phyloP scores from a whole-genome alignment of 2,329 filamentous ascomycete genomes.

The Monosporascus sp. region DNA sequence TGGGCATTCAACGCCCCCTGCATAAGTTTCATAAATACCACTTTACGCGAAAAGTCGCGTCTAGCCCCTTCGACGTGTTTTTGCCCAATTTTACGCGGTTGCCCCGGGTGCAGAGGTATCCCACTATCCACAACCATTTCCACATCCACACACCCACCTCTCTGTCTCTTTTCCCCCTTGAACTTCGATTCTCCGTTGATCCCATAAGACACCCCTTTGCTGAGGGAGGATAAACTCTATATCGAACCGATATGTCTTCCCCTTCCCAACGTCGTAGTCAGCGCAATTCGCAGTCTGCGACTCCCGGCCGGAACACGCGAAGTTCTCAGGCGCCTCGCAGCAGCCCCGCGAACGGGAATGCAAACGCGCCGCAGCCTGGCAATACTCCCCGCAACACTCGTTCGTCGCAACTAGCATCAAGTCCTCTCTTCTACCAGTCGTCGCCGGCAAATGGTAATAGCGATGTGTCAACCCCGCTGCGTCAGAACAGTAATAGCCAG shows the following conservation, averaged over 20 bases:
- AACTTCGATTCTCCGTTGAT: not conserved
- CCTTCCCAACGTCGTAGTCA: conserved; percentile 48
- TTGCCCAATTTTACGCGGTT: conserved; percentile 19
- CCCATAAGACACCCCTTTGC: not conserved
- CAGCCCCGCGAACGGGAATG: conserved; percentile 33
- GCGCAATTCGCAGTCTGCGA: conserved; percentile 49
- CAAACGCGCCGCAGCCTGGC: conserved; percentile 17
- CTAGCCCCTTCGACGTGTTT: conserved; percentile 18
- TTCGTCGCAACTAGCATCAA: conserved; percentile 59
- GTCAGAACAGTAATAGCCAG: conserved; percentile 54
- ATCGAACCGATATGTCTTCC: conserved; percentile 51
- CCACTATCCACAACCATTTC: not conserved
- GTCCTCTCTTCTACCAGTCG: conserved; percentile 72
- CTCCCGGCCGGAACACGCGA: conserved; percentile 47
- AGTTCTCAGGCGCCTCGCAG: conserved; percentile 50
- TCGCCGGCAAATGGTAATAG: conserved; percentile 34
- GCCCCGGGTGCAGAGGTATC: conserved; percentile 7
- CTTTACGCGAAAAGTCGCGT: conserved; percentile 29
- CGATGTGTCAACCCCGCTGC: conserved; percentile 45
- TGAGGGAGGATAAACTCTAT: not conserved
- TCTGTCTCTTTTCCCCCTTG: not conserved
- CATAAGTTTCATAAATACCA: conserved; percentile 17
- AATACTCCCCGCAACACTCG: conserved; percentile 43
- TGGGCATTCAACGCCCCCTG: conserved; percentile 4
- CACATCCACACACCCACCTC: not conserved